Evolutionary conservation across 176 grass and related monocot species (phyloP), one percentile per base, ranked within the genome.

Genomic region (Phoenix dactylifera): DNA sequence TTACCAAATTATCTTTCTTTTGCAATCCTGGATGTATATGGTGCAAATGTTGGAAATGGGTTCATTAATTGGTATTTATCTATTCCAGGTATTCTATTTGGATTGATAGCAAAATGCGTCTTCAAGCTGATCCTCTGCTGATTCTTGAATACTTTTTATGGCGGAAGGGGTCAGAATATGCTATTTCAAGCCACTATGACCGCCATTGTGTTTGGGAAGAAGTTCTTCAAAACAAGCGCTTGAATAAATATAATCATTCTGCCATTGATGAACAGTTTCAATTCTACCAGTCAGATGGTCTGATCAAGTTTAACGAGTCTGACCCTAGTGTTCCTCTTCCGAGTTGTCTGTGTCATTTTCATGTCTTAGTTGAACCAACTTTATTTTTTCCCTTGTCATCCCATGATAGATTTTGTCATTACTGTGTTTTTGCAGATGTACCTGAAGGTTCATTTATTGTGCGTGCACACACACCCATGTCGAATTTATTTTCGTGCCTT

Each of bases 401-500:
- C 75, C 25, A 19, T 63, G 22, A 72, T 26, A 61, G 15, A 22
- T 28, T 22, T 30, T 30, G 12, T 28, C 22, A 22, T 61, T 29
- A 19, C 71, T 59, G 66, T 50, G 39, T 62, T 68, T 72, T 62
- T 76, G 57, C 90, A 96, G 91, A 87, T 90, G 91, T 96, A 28
- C 91, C 91, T 35, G 83, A 96, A 90, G 86, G 83, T 65, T 96
- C 86, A 50, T 90, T 96, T 75, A 87, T 96, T 69, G 83, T 90
- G 50, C 80, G 80, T 74, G 77, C 77, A 5, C 86, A 96, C 74
- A 87, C 91, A 51, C 83, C 83, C 10, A 96, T 90, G 75, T 96
- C 86, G 52, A 96, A 96, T 79, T 80, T 96, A 62, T 96, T 96
- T 80, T 90, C 86, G 62, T 96, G 86, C 39, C 91, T 96, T 73